Percentiles rank a stretch among this genome's conserved stretches.
These are phyloP conservation scores for Xylaria sp. DNA, from an alignment of 2,329 filamentous ascomycete species.

Conservation along the genomic window DNA sequence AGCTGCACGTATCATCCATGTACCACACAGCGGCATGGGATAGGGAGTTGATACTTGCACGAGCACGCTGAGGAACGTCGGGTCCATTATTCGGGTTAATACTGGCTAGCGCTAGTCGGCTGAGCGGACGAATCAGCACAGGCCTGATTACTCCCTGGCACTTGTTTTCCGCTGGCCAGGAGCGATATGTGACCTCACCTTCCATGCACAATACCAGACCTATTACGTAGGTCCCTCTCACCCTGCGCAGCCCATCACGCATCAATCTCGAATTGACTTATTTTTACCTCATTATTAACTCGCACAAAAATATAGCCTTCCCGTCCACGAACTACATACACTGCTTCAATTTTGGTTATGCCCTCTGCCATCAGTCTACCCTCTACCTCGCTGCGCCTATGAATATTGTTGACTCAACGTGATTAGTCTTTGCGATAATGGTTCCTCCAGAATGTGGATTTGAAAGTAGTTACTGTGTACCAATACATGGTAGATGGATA, in stretches of 20 bases:
- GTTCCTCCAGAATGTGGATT: conserved; percentile 39
- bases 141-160: conserved; percentile 46
- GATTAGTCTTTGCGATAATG: conserved; percentile 21
- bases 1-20: conserved; percentile 19
- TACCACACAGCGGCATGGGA: conserved; percentile 11
- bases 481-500: conserved; percentile 9
- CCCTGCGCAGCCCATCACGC: background rate
- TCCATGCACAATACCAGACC: conserved; percentile 20
- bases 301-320: no score
- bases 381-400: background rate
- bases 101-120: conserved; percentile 41
- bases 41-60: conserved; percentile 28
- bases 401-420: background rate
- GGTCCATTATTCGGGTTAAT: conserved; percentile 20
- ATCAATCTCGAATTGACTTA: conserved; percentile 10
- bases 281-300: background rate
- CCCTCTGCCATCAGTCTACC: background rate
- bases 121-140: conserved; percentile 50
- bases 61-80: conserved; percentile 6
- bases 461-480: conserved; percentile 33
- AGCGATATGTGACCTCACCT: conserved; percentile 47
- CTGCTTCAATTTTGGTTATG: background rate
- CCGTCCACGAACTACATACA: background rate
- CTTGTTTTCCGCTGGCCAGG: conserved; percentile 21
- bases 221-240: conserved; percentile 33